Evolutionary conservation across 768 basidiomycete species (phyloP), one percentile per base, ranked within the genome.

Genomic region (Mycena rebaudengoi): DNA sequence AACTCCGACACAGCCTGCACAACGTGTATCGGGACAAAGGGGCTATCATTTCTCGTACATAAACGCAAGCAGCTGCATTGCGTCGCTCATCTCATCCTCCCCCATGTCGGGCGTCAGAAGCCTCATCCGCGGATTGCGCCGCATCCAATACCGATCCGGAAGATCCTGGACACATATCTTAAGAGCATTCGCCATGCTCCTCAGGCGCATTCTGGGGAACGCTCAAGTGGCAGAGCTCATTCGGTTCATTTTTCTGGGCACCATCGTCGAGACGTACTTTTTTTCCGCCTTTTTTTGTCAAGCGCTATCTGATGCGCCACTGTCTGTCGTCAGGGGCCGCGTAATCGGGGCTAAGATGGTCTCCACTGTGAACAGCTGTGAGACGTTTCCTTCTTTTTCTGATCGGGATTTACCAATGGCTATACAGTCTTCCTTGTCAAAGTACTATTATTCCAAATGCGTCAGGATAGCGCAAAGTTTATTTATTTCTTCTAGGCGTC

Each of bases 331-430:
- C 37, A 68, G 66, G 58, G 57, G 59, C 29, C 66, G 66, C 43
- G 62, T 61, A 2, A 50, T 58, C 29, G 66, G 66, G 58, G 66
- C 60, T 14, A 68, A 68, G 46, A 64, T 68, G 66, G 66, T 68
- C 6, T 64, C 66, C 11, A 53, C 39, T 5, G 66, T 68, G 23
- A 68, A 68, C 43, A 68, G 62, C 62, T 68, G 66, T 68, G 49
- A 48, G 66, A 28, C 16, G 26, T 23, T 20, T 23, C 41, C 30
- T 48, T 44, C 40, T 33, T 40, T 43, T 44, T 32, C 45, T 55
- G 29, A 60, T 35, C 12, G 18, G 11, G 37, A 35, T 28, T 41
- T 40, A 10, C 21, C 18, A n/a, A n/a, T n/a, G n/a, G 7, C 21
- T 16, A 18, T 30, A 5, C n/a, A 68, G 66, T 68, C 37, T 68